Evolutionary conservation across 495 filamentous ascomycete species (phyloP), one percentile per base, ranked within the genome.

Genomic region (Neurospora sp.): DNA sequence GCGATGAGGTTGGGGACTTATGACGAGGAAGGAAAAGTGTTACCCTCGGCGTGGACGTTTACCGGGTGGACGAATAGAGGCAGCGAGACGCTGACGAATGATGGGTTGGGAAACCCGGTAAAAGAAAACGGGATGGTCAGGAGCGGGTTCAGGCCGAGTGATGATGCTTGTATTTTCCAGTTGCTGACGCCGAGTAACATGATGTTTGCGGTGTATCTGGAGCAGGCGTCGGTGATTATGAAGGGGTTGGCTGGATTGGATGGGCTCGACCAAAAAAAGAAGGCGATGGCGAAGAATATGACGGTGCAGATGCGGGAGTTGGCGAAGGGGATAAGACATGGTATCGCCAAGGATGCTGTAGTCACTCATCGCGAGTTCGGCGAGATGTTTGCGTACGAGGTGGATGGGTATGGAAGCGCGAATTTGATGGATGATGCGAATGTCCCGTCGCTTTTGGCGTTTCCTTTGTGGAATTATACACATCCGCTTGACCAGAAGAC

Each of bases 381-480:
- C 70, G 77, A 81, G 12, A 85, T 91, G 27, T 90, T 87, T 73
- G 89, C 89, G 5, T 91, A 86, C 74, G 89, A 90, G 75, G 85
- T 90, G 9, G 88, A 90, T 73, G 89, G 89, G 12, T 90, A 87
- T 71, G 87, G 87, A 69, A 77, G 82, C 45, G 81, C 84, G 20
- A 90, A 87, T 71, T 78, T 89, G 45, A 90, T 90, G 89, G 89
- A 90, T 73, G 89, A 91, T 70, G 88, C 89, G 44, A 90, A 91
- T 72, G 85, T 90, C 61, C 88, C 89, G 0, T 87, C 84, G 10
- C 83, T 91, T 2, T 82, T 90, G 20, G 84, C 87, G 1, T 73
- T 81, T 65, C 78, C 79, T 20, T 68, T 81, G 65, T 80, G 79
- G 78, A 80, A 82, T 73, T 81, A 74, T 45, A 77, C 79, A 9